Conservation (phyloP, 148 eudicot species). For the Rhododendron simsii region DNA sequence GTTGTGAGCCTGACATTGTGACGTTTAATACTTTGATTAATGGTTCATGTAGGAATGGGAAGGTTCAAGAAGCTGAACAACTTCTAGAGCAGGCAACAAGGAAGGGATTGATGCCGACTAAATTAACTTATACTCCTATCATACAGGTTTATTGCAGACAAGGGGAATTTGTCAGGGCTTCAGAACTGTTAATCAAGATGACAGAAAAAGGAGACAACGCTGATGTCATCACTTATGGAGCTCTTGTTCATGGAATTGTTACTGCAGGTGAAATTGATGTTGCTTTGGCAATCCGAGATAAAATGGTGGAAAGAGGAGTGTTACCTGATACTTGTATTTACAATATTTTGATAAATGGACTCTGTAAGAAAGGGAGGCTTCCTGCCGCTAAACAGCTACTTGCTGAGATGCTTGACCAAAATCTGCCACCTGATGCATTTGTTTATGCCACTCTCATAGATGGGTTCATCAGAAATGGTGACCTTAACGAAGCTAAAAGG, state of each 20-base stretch:
- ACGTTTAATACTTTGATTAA: slow-evolving; percentile 67
- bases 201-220: slow-evolving; percentile 56
- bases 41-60: slow-evolving; percentile 53
- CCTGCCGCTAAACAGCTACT: slow-evolving; percentile 54
- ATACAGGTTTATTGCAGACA: slow-evolving; percentile 56
- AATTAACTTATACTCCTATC: slow-evolving; percentile 69
- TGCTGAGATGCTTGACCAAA: slow-evolving; percentile 71
- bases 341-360: slow-evolving; percentile 73
- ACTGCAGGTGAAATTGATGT: slow-evolving; percentile 59
- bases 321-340: slow-evolving; percentile 74
- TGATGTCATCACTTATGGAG: slow-evolving; percentile 73
- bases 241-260: slow-evolving; percentile 82
- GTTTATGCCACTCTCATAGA: slow-evolving; percentile 70
- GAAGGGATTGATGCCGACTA: slow-evolving; percentile 52
- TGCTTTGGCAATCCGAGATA: slow-evolving; percentile 55
- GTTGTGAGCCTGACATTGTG: slow-evolving; percentile 62
- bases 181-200: slow-evolving; percentile 56
- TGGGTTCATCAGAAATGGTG: slow-evolving; percentile 64
- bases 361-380: slow-evolving; percentile 64
- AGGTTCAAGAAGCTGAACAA: slow-evolving; percentile 57
- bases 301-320: slow-evolving; percentile 65
- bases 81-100: slow-evolving; percentile 42
- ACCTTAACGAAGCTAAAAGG: slow-evolving; percentile 64
- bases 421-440: slow-evolving; percentile 59
- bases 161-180: slow-evolving; percentile 64